A percentile compares a stretch with the other conserved stretches of the same genome.
These are phyloP conservation scores for Cornus florida DNA, from an alignment of 148 eudicot species.

Conservation along the genomic window DNA sequence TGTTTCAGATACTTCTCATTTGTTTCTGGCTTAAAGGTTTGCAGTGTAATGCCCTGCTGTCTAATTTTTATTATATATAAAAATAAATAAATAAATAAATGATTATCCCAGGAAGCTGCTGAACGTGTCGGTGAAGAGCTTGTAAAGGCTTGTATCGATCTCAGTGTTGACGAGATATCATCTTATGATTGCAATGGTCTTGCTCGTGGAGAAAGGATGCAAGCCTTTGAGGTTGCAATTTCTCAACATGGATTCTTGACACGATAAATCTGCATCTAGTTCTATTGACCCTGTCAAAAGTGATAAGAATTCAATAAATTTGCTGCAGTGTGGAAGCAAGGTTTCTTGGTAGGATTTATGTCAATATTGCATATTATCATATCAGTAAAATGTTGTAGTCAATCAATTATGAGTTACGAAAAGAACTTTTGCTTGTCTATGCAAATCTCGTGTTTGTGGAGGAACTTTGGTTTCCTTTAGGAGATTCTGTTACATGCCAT, in stretches of 20 bases:
- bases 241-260: slow-evolving; percentile 76
- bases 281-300: neutral
- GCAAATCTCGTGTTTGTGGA: no score
- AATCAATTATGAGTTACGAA: no score
- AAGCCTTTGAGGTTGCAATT: slow-evolving; percentile 82
- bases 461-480: no score
- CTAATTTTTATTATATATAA: neutral
- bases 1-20: neutral
- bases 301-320: neutral
- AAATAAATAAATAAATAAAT: no score
- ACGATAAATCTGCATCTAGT: slow-evolving; percentile 16
- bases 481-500: no score
- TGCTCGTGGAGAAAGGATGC: slow-evolving; percentile 55
- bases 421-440: no score
- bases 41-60: neutral
- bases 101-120: slow-evolving; percentile 67
- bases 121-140: slow-evolving; percentile 83
- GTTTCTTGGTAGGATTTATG: neutral
- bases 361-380: neutral
- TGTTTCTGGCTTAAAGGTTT: neutral
- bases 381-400: no score
- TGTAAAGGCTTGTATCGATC: slow-evolving; percentile 67
- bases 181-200: slow-evolving; percentile 78
- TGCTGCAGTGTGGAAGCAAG: neutral
- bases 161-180: slow-evolving; percentile 65